A percentile compares a stretch with the other conserved stretches of the same genome.
Evolutionary conservation across 495 filamentous ascomycete species (phyloP).

Genomic region (Bryoglossum gracile): DNA sequence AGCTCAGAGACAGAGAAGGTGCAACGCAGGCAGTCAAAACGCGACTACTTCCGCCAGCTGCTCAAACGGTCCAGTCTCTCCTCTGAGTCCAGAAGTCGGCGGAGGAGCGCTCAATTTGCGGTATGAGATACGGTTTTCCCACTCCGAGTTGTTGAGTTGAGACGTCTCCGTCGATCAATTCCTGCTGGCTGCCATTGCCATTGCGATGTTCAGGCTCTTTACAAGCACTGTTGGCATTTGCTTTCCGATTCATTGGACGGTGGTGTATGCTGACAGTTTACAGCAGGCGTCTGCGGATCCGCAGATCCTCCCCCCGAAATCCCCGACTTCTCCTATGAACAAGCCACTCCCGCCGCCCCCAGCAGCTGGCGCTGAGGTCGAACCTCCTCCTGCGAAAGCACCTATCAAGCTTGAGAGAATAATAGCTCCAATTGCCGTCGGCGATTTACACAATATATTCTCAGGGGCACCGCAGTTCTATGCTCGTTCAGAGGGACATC

Average conservation of each 20-base stretch:
- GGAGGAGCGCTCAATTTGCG: slow-evolving; percentile 23
- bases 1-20: slow-evolving; percentile 16
- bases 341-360: slow-evolving; percentile 47
- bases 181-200: background rate
- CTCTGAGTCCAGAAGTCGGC: slow-evolving; percentile 24
- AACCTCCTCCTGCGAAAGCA: slow-evolving; percentile 18
- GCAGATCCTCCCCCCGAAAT: slow-evolving; percentile 1
- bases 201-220: background rate
- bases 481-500: slow-evolving; percentile 40
- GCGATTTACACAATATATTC: slow-evolving; percentile 61
- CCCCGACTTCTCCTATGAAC: slow-evolving; percentile 28
- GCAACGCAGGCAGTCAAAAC: slow-evolving; percentile 28
- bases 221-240: background rate
- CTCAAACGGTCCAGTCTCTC: slow-evolving; percentile 24
- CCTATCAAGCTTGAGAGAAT: slow-evolving; percentile 44
- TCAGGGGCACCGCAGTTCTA: slow-evolving; percentile 74
- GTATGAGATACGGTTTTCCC: slow-evolving; percentile 11
- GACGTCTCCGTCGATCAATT: background rate
- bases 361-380: slow-evolving; percentile 22
- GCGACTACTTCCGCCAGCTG: slow-evolving; percentile 31
- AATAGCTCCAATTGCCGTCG: slow-evolving; percentile 49
- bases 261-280: background rate
- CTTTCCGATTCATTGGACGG: background rate
- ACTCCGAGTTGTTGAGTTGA: too few relatives aligned
- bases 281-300: background rate